phyloP scores from a whole-genome alignment of 2,329 filamentous ascomycete species.

The Scedosporium minutisporum region DNA sequence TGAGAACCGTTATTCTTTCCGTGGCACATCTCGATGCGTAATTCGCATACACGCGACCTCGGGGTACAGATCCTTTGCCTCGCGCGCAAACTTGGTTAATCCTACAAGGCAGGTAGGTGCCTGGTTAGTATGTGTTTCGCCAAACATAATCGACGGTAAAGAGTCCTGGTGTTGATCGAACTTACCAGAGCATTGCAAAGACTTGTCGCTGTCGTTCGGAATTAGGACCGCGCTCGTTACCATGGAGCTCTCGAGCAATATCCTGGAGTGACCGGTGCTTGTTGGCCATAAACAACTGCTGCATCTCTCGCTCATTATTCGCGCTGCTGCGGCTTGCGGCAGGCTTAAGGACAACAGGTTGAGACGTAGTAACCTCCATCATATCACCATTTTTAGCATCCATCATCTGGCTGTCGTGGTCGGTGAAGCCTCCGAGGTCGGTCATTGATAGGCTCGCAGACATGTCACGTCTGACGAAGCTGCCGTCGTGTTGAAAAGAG shows the following conservation, averaged over 20 bases:
- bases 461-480: background rate
- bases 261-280: constrained; percentile 58
- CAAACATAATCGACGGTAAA: background rate
- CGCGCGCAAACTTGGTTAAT: constrained; percentile 63
- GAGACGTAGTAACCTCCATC: constrained; percentile 38
- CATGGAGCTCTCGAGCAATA: constrained; percentile 65
- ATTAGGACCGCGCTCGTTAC: constrained; percentile 70
- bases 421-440: constrained; percentile 4
- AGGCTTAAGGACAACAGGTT: constrained; percentile 40
- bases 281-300: constrained; percentile 63
- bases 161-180: constrained; percentile 9
- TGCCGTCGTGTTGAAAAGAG: constrained; percentile 9
- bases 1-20: constrained; percentile 87
- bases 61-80: constrained; percentile 77
- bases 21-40: constrained; percentile 90
- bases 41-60: constrained; percentile 88
- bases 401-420: constrained; percentile 45
- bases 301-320: constrained; percentile 73
- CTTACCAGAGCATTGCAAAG: constrained; percentile 82
- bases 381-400: constrained; percentile 49
- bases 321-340: constrained; percentile 50
- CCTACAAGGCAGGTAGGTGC: constrained; percentile 34
- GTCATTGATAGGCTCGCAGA: constrained; percentile 4
- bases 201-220: constrained; percentile 77
- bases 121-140: background rate